Evolutionary conservation across 495 filamentous ascomycete genomes (phyloP).

Genomic region (Neurospora sp.): DNA sequence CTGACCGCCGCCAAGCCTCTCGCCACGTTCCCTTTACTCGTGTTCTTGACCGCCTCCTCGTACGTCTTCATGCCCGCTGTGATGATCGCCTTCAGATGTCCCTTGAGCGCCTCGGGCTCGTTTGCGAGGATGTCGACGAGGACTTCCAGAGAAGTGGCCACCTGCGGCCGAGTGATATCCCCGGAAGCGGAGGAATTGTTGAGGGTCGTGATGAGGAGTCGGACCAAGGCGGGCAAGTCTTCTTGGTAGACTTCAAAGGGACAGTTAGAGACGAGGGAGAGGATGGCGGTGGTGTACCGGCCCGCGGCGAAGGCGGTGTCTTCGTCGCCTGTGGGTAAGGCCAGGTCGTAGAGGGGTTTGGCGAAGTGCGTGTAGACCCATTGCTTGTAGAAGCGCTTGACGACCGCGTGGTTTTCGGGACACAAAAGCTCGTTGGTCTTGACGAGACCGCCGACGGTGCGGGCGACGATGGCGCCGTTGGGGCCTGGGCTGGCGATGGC

Average conservation of each 20-base stretch:
- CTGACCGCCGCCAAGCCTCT: slow-evolving; percentile 13
- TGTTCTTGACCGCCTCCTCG: slow-evolving; percentile 11
- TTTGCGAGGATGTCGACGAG: slow-evolving; percentile 29
- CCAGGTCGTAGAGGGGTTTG: slow-evolving; percentile 18
- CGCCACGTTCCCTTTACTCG: background rate
- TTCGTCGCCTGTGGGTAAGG: slow-evolving; percentile 10
- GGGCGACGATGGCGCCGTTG: slow-evolving; percentile 19
- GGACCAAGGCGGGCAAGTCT: slow-evolving; percentile 24
- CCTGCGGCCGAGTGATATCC: slow-evolving; percentile 9
- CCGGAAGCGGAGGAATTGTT: slow-evolving; percentile 1
- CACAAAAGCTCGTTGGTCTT: slow-evolving; percentile 14
- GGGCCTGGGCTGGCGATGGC: slow-evolving; percentile 8
- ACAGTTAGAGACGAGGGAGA: slow-evolving; percentile 31
- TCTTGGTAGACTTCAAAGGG: slow-evolving; percentile 32
- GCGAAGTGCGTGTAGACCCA: slow-evolving; percentile 23
- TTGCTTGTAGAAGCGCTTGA: slow-evolving; percentile 24
- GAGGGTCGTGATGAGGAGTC: slow-evolving; percentile 29
- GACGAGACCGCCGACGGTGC: slow-evolving; percentile 18
- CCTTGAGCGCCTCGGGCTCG: slow-evolving; percentile 23
- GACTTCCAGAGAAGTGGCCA: slow-evolving; percentile 26
- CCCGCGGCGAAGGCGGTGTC: slow-evolving; percentile 7
- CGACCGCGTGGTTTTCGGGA: slow-evolving; percentile 19
- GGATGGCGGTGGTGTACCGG: slow-evolving; percentile 19
- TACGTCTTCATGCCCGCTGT: slow-evolving; percentile 20
- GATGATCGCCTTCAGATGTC: slow-evolving; percentile 28